Conservation (phyloP, 345 rosid species). For the Lumnitzera racemosa region DNA sequence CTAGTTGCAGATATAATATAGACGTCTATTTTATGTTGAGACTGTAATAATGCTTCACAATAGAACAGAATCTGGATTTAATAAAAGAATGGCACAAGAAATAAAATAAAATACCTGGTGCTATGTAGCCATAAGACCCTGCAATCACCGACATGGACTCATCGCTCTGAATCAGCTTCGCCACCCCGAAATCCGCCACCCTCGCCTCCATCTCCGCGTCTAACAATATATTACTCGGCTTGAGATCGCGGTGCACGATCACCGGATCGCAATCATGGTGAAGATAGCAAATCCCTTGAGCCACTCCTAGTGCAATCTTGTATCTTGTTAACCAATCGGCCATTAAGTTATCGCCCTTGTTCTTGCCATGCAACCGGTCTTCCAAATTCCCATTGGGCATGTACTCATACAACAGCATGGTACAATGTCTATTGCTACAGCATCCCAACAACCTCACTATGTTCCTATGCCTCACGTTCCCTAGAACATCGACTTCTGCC, state of each 20-base stretch:
- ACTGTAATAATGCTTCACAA: too few relatives aligned
- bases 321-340: conserved; percentile 83
- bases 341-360: conserved; percentile 51
- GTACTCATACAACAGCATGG: conserved; percentile 90
- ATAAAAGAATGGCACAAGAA: neutral
- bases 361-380: conserved; percentile 69
- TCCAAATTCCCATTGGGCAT: conserved; percentile 93
- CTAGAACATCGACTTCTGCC: conserved; percentile 86
- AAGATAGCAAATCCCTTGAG: conserved; percentile 94
- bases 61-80: neutral
- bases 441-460: conserved; percentile 90
- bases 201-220: conserved; percentile 95
- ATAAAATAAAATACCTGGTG: conserved; percentile 55
- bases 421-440: conserved; percentile 78
- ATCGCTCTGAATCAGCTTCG: conserved; percentile 72
- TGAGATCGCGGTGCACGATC: conserved; percentile 88
- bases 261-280: conserved; percentile 97
- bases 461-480: conserved; percentile 84
- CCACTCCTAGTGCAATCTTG: conserved; percentile 86
- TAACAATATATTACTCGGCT: conserved; percentile 79
- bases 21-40: too few relatives aligned
- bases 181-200: conserved; percentile 98
- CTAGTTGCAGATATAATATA: too few relatives aligned
- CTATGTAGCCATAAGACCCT: conserved; percentile 97
- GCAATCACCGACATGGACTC: conserved; percentile 99